phyloP scores from a whole-genome alignment of 257 asterid genomes.

The Capsicum chinense region DNA sequence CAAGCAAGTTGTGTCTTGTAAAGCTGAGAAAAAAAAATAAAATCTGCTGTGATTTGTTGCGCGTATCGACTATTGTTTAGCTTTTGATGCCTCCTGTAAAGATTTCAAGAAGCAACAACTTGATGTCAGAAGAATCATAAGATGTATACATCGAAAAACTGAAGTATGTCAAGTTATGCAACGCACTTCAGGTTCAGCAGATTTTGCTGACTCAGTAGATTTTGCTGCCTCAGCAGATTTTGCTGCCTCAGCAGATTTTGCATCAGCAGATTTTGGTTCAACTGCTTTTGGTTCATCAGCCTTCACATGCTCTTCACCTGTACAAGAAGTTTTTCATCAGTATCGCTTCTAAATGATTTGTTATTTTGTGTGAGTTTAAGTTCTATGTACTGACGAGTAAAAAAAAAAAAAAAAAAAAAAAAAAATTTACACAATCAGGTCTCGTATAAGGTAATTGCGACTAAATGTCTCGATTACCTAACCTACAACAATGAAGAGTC shows the following conservation, averaged over 20 bases:
- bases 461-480: not conserved
- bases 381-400: too few species aligned
- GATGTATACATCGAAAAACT: not conserved
- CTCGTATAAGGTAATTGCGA: not conserved
- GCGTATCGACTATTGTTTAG: not conserved
- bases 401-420: too few species aligned
- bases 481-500: not conserved
- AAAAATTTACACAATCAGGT: not conserved
- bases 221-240: conserved; percentile 37
- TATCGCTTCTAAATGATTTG: not conserved
- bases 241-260: conserved; percentile 36
- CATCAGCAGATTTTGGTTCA: conserved; percentile 38
- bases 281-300: conserved; percentile 54
- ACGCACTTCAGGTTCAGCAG: conserved; percentile 62
- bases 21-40: not conserved
- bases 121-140: not conserved
- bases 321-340: not conserved
- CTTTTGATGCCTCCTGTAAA: conserved; percentile 15
- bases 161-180: not conserved
- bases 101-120: not conserved
- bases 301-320: conserved; percentile 77
- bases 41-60: not conserved
- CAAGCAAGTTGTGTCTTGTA: not conserved
- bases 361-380: not conserved
- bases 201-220: conserved; percentile 34